Evolutionary conservation across 1,284 basidiomycete genomes (phyloP), one percentile per base, ranked within the genome.

Genomic region (Singerocomus inundabilis): DNA sequence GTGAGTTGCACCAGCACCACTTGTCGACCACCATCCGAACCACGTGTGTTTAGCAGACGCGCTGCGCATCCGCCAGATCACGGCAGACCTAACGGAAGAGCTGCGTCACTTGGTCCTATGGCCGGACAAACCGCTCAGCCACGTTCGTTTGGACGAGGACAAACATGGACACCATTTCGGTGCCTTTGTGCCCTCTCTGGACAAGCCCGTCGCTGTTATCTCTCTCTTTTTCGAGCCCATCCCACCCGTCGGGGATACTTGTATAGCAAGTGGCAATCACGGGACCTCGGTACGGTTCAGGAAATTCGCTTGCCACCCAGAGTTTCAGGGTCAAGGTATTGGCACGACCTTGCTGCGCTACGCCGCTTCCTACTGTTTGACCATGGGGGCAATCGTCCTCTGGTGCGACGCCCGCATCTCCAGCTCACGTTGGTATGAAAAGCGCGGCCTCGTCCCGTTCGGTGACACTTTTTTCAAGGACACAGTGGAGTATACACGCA

Each of bases 401-500:
- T 84, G 80, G 80, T 84, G 80, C 63, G 80, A 84, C 59, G 81
- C 80, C 9, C 66, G 81, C n/a, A n/a, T n/a, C n/a, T n/a, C n/a
- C n/a, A n/a, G n/a, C n/a, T n/a, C n/a, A n/a, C n/a, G n/a, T n/a
- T n/a, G 81, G 81, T 84, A 82, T 60, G 63, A 72, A 55, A 77
- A 72, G 51, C 71, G 78, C 46, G 81, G 80, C 1, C 70, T 83
- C 64, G 37, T 57, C 18, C 53, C 67, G 12, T 77, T 79, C 52
- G 80, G 80, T 13, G 65, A 69, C n/a, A 62, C 48, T 0, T 82
- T 84, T 60, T 77, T 58, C 63, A 83, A 82, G 64, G 72, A 72
- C 12, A 59, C 68, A 28, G 73, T 82, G 53, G 72, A 80, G 63
- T 82, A 82, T 60, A 64, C 78, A 54, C 69, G 77, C 33, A 81